phyloP scores from a whole-genome alignment of 768 basidiomycete genomes.

The Heimioporus sp. region DNA sequence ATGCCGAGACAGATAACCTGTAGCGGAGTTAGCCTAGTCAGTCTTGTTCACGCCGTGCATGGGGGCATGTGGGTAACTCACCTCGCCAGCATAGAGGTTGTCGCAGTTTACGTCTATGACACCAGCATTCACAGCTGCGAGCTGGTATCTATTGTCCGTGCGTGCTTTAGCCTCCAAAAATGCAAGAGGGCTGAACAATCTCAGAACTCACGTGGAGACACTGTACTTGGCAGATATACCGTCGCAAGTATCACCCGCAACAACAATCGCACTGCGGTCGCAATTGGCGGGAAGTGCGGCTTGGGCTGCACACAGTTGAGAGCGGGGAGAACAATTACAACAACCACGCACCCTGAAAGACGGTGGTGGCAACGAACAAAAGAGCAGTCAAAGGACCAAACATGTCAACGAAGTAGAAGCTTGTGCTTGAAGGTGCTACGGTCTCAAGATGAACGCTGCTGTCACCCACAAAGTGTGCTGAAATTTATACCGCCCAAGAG shows the following conservation, averaged over 20 bases:
- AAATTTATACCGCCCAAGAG: constrained; percentile 19
- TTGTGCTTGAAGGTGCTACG: background rate
- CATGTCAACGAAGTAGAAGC: constrained; percentile 11
- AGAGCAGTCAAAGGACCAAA: constrained; percentile 9
- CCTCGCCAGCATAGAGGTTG: constrained; percentile 55
- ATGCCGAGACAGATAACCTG: constrained; percentile 52
- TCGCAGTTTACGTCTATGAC: constrained; percentile 51
- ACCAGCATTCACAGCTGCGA: constrained; percentile 49
- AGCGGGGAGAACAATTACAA: background rate
- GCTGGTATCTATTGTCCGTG: constrained; percentile 46
- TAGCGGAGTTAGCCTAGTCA: background rate
- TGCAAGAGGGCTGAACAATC: background rate
- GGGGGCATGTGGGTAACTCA: constrained; percentile 11
- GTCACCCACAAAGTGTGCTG: background rate
- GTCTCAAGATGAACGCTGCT: background rate
- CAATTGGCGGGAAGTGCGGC: constrained; percentile 43
- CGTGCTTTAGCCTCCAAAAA: background rate
- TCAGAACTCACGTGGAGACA: constrained; percentile 54
- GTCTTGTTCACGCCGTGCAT: background rate
- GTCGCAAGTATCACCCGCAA: constrained; percentile 59
- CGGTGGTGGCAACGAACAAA: constrained; percentile 10
- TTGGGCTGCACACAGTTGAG: constrained; percentile 36
- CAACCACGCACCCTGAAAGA: constrained; percentile 16
- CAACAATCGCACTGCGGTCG: constrained; percentile 57
- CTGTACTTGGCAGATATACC: constrained; percentile 58